Conservation (phyloP, 768 basidiomycete species). For the Austroboletus festivus region DNA sequence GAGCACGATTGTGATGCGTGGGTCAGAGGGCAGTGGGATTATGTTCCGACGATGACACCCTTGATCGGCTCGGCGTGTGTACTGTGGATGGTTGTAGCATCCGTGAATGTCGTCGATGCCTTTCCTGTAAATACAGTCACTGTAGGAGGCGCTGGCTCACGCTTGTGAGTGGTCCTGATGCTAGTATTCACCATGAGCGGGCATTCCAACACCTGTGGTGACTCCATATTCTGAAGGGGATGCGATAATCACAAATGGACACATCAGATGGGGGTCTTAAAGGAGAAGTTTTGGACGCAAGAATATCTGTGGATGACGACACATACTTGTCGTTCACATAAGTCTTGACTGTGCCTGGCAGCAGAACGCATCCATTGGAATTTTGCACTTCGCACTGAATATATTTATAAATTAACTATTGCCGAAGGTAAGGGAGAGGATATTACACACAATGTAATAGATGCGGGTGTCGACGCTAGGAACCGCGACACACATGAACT, state of each 20-base stretch:
- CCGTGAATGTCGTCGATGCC: slow-evolving; percentile 18
- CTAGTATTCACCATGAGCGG: slow-evolving; percentile 16
- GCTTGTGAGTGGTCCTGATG: slow-evolving; percentile 17
- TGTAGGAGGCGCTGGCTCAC: slow-evolving; percentile 9
- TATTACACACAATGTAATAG: slow-evolving; percentile 18
- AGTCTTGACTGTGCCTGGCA: slow-evolving; percentile 27
- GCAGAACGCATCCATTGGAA: slow-evolving; percentile 21
- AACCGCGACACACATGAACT: slow-evolving; percentile 24
- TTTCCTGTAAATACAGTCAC: slow-evolving; percentile 2
- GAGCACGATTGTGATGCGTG: slow-evolving; percentile 26
- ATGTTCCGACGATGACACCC: slow-evolving; percentile 24
- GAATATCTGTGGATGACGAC: slow-evolving; percentile 22
- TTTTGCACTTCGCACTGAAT: slow-evolving; percentile 26
- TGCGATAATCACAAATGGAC: not conserved
- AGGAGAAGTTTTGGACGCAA: slow-evolving; percentile 8
- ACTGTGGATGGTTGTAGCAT: slow-evolving; percentile 14
- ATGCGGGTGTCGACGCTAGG: slow-evolving; percentile 16
- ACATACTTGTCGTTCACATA: slow-evolving; percentile 29
- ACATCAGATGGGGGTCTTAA: not conserved
- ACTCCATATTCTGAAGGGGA: slow-evolving; percentile 6
- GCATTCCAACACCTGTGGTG: slow-evolving; percentile 20
- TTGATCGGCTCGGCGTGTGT: slow-evolving; percentile 8
- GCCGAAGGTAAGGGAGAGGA: not conserved
- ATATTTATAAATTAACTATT: not conserved
- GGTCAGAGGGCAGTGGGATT: slow-evolving; percentile 27